Conservation (phyloP, 129 eudicot species). For the Arctium lappa region DNA sequence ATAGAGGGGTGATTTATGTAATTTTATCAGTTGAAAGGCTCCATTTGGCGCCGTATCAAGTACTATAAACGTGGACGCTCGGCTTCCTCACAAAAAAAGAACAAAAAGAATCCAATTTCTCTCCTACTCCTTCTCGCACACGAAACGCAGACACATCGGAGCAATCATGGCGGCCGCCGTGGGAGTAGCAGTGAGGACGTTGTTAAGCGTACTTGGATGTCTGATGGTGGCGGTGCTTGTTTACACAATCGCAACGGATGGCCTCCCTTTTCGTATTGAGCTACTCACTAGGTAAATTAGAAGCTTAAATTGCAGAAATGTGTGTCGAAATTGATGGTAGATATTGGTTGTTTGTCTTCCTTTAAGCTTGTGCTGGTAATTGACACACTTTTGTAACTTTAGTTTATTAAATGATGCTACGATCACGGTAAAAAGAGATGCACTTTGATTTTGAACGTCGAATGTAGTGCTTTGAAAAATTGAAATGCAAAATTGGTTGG, state of each 20-base stretch:
- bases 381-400: background rate
- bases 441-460: background rate
- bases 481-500: background rate
- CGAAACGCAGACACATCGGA: background rate
- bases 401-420: background rate
- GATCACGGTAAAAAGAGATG: background rate
- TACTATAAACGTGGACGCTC: slow-evolving; percentile 15
- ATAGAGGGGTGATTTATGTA: background rate
- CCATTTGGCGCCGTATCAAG: slow-evolving; percentile 19
- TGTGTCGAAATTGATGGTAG: slow-evolving; percentile 1
- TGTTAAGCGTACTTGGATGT: slow-evolving; percentile 47
- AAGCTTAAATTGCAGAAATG: background rate
- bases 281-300: slow-evolving; percentile 72
- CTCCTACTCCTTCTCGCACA: background rate
- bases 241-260: slow-evolving; percentile 65
- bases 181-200: slow-evolving; percentile 35
- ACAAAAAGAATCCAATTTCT: slow-evolving; percentile 7
- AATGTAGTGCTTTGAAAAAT: background rate
- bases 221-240: slow-evolving; percentile 57
- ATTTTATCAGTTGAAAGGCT: background rate
- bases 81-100: slow-evolving; percentile 14
- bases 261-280: slow-evolving; percentile 73
- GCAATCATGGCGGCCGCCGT: slow-evolving; percentile 15
- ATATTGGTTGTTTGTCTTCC: background rate
- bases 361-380: background rate